Conservation (phyloP, 345 rosid genomes). For the Anacardium occidentale region DNA sequence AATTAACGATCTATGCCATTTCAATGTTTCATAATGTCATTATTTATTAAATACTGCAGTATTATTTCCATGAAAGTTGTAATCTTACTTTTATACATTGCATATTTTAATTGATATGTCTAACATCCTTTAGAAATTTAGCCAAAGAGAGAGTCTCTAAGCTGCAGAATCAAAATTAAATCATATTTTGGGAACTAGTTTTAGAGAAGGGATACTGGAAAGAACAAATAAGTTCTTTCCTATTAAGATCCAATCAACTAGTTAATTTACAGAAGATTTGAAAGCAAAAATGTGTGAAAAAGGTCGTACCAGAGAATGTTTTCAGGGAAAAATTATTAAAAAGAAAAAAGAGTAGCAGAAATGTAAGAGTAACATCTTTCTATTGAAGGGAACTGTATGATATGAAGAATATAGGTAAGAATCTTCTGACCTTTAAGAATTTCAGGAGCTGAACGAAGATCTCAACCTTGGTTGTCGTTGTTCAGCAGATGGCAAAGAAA, state of each 20-base stretch:
- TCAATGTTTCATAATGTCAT: too few relatives aligned
- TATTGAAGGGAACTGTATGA: neutral
- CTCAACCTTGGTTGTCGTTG: neutral
- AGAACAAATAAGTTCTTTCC: neutral
- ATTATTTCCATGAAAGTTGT: neutral
- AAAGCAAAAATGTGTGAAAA: too few relatives aligned
- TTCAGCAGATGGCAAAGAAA: constrained; percentile 6
- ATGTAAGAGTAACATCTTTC: neutral
- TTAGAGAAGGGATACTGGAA: neutral
- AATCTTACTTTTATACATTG: too few relatives aligned
- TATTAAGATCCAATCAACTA: neutral
- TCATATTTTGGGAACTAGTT: neutral
- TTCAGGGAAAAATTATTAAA: neutral
- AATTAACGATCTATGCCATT: neutral
- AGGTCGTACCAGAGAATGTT: neutral
- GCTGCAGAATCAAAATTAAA: constrained; percentile 4
- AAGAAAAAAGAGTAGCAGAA: too few relatives aligned
- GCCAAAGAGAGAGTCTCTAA: neutral
- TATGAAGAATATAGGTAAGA: constrained; percentile 5
- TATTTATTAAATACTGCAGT: neutral
- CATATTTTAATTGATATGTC: neutral
- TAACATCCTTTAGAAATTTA: too few relatives aligned
- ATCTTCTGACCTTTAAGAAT: constrained; percentile 38
- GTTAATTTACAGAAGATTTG: neutral
- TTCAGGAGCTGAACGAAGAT: constrained; percentile 20